These are phyloP conservation scores for Teratosphaeria epicoccoides DNA, from an alignment of 2,329 filamentous ascomycete genomes.

Conservation along the genomic window DNA sequence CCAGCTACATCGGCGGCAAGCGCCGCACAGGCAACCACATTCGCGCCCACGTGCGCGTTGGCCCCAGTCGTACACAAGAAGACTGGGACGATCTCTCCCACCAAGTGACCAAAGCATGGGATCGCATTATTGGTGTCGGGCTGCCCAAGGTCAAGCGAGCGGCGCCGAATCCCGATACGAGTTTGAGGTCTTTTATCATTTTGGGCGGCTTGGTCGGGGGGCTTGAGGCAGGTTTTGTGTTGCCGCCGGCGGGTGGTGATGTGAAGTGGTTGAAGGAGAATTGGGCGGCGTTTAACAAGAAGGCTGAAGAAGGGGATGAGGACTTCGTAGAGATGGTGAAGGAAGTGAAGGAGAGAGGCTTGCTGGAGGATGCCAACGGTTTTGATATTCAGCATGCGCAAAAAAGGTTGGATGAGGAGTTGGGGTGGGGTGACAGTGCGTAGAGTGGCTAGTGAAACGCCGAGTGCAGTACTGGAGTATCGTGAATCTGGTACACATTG, in stretches of 20 bases:
- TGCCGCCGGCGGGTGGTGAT: constrained; percentile 23
- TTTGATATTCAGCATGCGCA: constrained; percentile 8
- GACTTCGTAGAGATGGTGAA: constrained; percentile 24
- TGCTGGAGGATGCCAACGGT: constrained; percentile 13
- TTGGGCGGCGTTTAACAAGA: constrained; percentile 23
- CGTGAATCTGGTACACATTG: background rate
- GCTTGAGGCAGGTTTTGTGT: constrained; percentile 23
- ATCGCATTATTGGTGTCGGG: constrained; percentile 15
- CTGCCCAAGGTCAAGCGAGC: constrained; percentile 12
- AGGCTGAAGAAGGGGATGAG: constrained; percentile 25
- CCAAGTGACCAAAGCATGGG: constrained; percentile 21
- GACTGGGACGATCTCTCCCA: constrained; percentile 23
- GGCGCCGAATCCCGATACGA: constrained; percentile 10
- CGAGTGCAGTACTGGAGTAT: background rate
- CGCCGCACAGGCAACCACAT: constrained; percentile 24
- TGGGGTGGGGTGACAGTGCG: constrained; percentile 21
- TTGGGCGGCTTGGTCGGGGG: constrained; percentile 23
- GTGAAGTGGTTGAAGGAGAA: constrained; percentile 25
- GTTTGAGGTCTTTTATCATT: constrained; percentile 15
- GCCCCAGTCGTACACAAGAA: constrained; percentile 20
- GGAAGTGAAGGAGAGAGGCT: constrained; percentile 23
- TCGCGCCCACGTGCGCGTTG: constrained; percentile 26
- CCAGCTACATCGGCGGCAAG: constrained; percentile 29
- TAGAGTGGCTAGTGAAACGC: background rate
- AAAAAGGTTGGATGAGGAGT: constrained; percentile 17